Conservation (phyloP, 2,329 filamentous ascomycete species). For the Taxawa tesnikishii region DNA sequence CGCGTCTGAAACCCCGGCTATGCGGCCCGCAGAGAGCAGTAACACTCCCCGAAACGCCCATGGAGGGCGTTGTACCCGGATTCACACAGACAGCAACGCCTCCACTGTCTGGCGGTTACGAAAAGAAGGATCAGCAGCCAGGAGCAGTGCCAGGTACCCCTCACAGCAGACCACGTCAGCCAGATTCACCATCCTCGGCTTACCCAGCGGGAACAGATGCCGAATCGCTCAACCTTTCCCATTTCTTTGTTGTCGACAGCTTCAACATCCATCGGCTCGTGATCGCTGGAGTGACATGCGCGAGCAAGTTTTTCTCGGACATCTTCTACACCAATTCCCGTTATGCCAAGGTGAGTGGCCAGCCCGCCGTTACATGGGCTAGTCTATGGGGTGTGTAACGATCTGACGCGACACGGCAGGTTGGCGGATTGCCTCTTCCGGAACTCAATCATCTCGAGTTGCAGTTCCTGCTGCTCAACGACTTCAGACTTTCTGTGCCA, state of each 20-base stretch:
- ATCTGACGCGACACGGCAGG: too few relatives aligned
- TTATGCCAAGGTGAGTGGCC: constrained; percentile 78
- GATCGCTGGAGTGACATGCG: constrained; percentile 93
- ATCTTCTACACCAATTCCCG: constrained; percentile 98
- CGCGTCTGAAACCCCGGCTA: constrained; percentile 21
- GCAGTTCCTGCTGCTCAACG: constrained; percentile 89
- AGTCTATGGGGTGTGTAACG: not conserved
- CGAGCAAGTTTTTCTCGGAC: constrained; percentile 98
- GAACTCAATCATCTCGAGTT: constrained; percentile 94
- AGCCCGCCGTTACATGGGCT: not conserved
- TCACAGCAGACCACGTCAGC: constrained; percentile 20
- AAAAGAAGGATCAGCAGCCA: constrained; percentile 20
- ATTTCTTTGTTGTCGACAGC: constrained; percentile 92
- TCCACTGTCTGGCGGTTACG: constrained; percentile 35
- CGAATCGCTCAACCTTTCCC: constrained; percentile 40
- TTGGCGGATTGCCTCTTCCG: constrained; percentile 79
- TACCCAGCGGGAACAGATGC: too few relatives aligned
- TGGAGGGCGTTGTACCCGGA: constrained; percentile 16
- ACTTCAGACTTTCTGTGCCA: constrained; percentile 84
- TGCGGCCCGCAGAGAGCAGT: too few relatives aligned
- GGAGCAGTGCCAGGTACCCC: constrained; percentile 21
- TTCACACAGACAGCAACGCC: constrained; percentile 33
- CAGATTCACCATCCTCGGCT: constrained; percentile 12
- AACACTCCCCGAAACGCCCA: constrained; percentile 6
- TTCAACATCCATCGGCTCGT: constrained; percentile 97